phyloP scores from a whole-genome alignment of 2,329 filamentous ascomycete genomes.

The Fusarium verticillioides region DNA sequence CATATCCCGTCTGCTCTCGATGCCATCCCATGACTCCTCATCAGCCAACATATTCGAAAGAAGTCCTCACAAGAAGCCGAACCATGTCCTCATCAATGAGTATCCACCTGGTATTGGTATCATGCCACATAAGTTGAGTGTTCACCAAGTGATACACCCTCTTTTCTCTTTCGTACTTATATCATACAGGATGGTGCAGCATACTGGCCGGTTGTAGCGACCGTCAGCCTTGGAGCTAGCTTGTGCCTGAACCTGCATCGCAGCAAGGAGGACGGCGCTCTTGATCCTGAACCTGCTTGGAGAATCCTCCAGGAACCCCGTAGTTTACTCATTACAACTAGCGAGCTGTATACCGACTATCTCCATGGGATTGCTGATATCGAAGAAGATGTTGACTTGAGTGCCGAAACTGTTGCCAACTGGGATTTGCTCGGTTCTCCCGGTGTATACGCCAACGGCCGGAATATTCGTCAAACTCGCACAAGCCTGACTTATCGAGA shows the following conservation, averaged over 20 bases:
- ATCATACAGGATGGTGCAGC: slow-evolving; percentile 76
- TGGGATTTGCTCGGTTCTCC: slow-evolving; percentile 72
- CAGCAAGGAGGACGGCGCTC: slow-evolving; percentile 69
- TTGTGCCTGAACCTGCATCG: slow-evolving; percentile 82
- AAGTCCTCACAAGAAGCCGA: slow-evolving; percentile 81
- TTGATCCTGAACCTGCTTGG: slow-evolving; percentile 62
- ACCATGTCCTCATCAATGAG: slow-evolving; percentile 95
- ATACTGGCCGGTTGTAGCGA: slow-evolving; percentile 89
- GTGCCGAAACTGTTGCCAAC: slow-evolving; percentile 72
- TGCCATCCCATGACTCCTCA: slow-evolving; percentile 52
- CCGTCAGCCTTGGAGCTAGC: slow-evolving; percentile 83
- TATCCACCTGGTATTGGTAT: slow-evolving; percentile 92
- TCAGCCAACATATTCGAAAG: slow-evolving; percentile 61
- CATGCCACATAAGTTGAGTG: slow-evolving; percentile 83
- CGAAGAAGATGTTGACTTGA: slow-evolving; percentile 73
- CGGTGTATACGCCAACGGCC: slow-evolving; percentile 60
- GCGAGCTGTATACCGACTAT: slow-evolving; percentile 73
- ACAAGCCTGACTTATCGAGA: slow-evolving; percentile 86
- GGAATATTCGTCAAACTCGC: slow-evolving; percentile 68
- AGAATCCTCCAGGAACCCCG: slow-evolving; percentile 84
- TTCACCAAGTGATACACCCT: slow-evolving; percentile 30
- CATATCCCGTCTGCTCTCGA: slow-evolving; percentile 67
- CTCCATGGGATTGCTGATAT: slow-evolving; percentile 80
- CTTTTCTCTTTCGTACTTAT: slow-evolving; percentile 47
- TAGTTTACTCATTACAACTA: slow-evolving; percentile 80